Evolutionary conservation across 1,284 basidiomycete genomes (phyloP), one percentile per base, ranked within the genome.

Genomic region (Puccinia hordei): DNA sequence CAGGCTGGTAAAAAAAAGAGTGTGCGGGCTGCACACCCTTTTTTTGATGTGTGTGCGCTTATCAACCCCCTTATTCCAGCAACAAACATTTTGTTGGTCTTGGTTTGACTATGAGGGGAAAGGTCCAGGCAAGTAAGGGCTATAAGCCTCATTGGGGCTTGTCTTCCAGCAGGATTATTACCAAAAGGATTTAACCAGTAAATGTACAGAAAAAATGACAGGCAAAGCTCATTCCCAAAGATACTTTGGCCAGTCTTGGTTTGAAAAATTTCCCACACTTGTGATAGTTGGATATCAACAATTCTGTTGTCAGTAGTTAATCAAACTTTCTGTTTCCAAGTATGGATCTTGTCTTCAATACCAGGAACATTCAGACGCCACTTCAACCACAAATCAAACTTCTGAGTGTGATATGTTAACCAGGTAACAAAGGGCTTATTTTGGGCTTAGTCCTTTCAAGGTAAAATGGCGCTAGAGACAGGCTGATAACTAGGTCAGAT

Each of bases 91-190:
- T 27, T 33, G 17, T 46, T 38, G 5, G 33, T 13, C 57, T 59
- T 49, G 24, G 65, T 41, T 46, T 33, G 55, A 5, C 35, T n/a
- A n/a, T n/a, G n/a, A n/a, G n/a, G n/a, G n/a, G n/a, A n/a, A n/a
- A n/a, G n/a, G n/a, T n/a, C n/a, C 3, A 76, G 59, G 41, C 73
- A 76, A 46, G 27, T 76, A 12, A 76, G 61, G 19, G 44, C 59
- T 38, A 76, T 12, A 27, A 44, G 9, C 9, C 73, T 59, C 59
- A 76, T 46, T 44, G 30, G 46, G 15, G 33, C 41, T 33, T 76
- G 57, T n/a, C 30, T n/a, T 15, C 73, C 35, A 27, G 38, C 27
- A 22, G 10, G 33, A 5, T 57, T 57, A 27, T 57, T 57, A 19
- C 53, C 17, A 57, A 57, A 57, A 27, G 53, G 53, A 19, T 57